A percentile compares a stretch with the other conserved stretches of the same genome.
Conservation (phyloP, 1,139 yeast species). For the Wickerhamomyces sp. region DNA sequence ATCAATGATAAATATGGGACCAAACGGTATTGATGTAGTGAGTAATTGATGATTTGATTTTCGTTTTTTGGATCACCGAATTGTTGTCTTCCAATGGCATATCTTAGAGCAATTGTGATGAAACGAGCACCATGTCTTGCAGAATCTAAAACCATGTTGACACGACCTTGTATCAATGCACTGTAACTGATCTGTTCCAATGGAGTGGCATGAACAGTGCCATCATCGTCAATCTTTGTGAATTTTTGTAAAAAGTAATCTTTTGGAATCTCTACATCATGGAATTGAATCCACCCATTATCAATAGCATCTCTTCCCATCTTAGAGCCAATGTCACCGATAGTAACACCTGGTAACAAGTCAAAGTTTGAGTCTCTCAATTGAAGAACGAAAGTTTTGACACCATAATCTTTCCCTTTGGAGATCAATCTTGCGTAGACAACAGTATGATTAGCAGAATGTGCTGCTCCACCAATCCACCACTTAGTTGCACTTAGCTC, state of each 20-base stretch:
- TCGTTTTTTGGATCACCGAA: constrained; percentile 49
- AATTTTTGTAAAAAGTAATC: constrained; percentile 79
- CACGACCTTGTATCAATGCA: constrained; percentile 85
- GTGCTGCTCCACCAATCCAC: constrained; percentile 99
- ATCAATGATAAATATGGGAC: constrained; percentile 75
- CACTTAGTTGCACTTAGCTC: constrained; percentile 90
- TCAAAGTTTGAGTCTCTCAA: constrained; percentile 70
- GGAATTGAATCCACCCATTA: constrained; percentile 92
- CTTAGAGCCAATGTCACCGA: constrained; percentile 91
- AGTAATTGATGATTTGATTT: constrained; percentile 71
- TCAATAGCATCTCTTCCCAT: constrained; percentile 84
- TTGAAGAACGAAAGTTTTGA: constrained; percentile 86
- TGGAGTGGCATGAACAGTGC: constrained; percentile 69
- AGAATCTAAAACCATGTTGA: constrained; percentile 81
- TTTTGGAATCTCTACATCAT: constrained; percentile 77
- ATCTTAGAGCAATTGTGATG: constrained; percentile 79
- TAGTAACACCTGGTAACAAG: constrained; percentile 70
- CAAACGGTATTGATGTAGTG: constrained; percentile 81
- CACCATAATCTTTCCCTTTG: constrained; percentile 82
- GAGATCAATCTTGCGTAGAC: constrained; percentile 80
- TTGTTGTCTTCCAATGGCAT: constrained; percentile 87
- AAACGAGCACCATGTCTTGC: constrained; percentile 76
- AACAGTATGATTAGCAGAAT: constrained; percentile 80
- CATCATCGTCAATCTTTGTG: constrained; percentile 66
- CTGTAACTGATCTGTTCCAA: constrained; percentile 84